phyloP scores from a whole-genome alignment of 164 flowering plant genomes.

The Umbilicus rupestris region DNA sequence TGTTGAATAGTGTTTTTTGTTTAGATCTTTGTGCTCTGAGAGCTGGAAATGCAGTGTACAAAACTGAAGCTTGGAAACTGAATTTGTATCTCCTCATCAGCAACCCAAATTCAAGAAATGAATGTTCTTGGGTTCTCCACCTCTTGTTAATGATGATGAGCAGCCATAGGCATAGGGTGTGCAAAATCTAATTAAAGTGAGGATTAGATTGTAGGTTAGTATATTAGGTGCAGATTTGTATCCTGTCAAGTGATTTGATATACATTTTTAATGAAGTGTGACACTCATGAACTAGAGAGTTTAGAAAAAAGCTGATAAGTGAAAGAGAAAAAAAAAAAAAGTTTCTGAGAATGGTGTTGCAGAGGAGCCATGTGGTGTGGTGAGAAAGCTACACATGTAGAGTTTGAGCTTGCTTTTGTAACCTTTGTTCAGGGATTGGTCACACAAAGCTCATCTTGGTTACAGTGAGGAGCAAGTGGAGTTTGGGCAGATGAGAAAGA shows the following conservation, averaged over 20 bases:
- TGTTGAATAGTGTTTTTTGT: not conserved
- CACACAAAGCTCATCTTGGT: not conserved
- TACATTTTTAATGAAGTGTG: not conserved
- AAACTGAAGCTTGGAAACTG: not conserved
- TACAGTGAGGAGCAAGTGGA: not conserved
- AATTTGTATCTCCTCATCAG: too few relatives aligned
- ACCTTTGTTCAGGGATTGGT: too few relatives aligned
- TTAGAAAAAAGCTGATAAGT: not conserved
- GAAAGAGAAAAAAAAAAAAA: not conserved
- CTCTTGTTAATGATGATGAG: too few relatives aligned
- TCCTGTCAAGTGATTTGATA: not conserved
- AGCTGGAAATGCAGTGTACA: too few relatives aligned
- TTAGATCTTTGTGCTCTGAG: not conserved
- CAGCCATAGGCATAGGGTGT: too few relatives aligned
- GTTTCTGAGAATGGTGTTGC: slow-evolving; percentile 3
- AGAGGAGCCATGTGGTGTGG: slow-evolving; percentile 1
- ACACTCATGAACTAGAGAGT: not conserved
- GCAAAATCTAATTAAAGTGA: not conserved
- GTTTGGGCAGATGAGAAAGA: not conserved
- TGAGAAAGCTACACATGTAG: not conserved
- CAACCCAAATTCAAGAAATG: not conserved
- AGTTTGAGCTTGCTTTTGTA: too few relatives aligned
- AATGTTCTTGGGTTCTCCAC: not conserved
- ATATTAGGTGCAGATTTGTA: not conserved
- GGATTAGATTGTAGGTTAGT: not conserved